Base-by-base conservation (phyloP, 148 eudicot genomes). In the Gaultheria prostrata region DNA sequence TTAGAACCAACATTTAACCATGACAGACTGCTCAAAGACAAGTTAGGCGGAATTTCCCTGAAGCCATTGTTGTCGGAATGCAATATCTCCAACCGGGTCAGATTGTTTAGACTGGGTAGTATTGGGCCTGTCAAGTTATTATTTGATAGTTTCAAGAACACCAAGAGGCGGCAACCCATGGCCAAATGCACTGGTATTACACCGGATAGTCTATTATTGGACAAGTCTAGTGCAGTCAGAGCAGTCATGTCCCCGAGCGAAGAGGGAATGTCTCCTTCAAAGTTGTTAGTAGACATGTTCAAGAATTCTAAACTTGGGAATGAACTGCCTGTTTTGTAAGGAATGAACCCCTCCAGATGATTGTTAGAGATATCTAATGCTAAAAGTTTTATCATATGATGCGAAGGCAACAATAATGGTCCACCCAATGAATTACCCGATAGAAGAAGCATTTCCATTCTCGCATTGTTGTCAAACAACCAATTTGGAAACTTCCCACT, bases 401-500 rank as follows among this genome's bases (percentile, higher is more conserved):
- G 20, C 13, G 43, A 46, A 28, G 59, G 79, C 10, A 82, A 39
- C 57, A 53, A 53, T 46, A 82, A 10, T 21, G 39, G 67, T 20
- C 83, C 83, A 0, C n/a, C 49, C 0, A 85, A 61, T 21, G 76
- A 33, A 75, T 74, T 82, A 7, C 26, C 26, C 12, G 51, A 5
- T 15, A 82, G 35, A 20, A 18, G 0, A 21, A 82, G 69, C 35
- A 2, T 14, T 53, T 12, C 71, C 18, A 73, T 18, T 32, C 18
- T 53, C 4, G 73, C 51, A 54, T 82, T 82, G 65, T 82, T 82
- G 3, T 32, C 46, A n/a, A 82, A 33, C 48, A 74, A 35, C 79
- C 86, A 85, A 74, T 45, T 43, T 46, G 86, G 86, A 57, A 85
- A 56, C 6, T 3, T 72, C 4, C 6, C 20, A n/a, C n/a, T n/a